Base-by-base conservation (phyloP, 2,329 filamentous ascomycete genomes). In the Trichoderma gracile region DNA sequence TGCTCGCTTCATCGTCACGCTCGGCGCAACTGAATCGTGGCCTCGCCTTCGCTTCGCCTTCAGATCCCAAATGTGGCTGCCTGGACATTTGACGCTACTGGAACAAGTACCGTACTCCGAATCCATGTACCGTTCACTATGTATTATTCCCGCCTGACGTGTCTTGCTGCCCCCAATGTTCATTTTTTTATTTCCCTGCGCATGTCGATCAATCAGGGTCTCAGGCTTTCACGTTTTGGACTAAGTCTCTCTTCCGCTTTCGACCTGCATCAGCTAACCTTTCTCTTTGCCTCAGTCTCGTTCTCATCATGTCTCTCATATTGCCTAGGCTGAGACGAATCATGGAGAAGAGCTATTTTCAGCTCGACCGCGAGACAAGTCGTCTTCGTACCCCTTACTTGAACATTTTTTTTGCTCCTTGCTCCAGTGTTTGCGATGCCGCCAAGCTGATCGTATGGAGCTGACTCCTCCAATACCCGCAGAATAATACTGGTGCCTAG, bases 161-260 rank as follows among this genome's bases (percentile, higher is more conserved):
- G 19, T 38, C 23, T 14, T 38, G 19, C 27, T 27, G 49, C 30
- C 42, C 50, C 50, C 50, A 55, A 43, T 63, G 8, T 49, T 42
- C 30, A 3, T 50, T 53, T 38, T 15, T 14, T 38, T 38, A 38
- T 42, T 54, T 43, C 49, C 40, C 53, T 47, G 46, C 58, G n/a
- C 40, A 4, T 47, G 60, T 40, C 60, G 60, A 63, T 63, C 60
- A 55, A 21, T 45, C 58, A 53, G 47, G 45, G 47, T 61, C 38
- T 52, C 46, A 30, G 33, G 33, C 38, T 42, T 25, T 60, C 46
- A 38, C 33, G 30, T 2, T 7, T 42, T 19, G 33, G 30, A 43
- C 12, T 47, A 25, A 23, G 33, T 38, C 33, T 60, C 33, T 60
- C 17, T 14, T n/a, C 33, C 21, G n/a, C 33, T 33, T 17, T 27